Percentiles rank a stretch among this genome's conserved stretches.
Evolutionary conservation across 2,329 filamentous ascomycete species (phyloP).

Genomic region (Bertia moriformis): DNA sequence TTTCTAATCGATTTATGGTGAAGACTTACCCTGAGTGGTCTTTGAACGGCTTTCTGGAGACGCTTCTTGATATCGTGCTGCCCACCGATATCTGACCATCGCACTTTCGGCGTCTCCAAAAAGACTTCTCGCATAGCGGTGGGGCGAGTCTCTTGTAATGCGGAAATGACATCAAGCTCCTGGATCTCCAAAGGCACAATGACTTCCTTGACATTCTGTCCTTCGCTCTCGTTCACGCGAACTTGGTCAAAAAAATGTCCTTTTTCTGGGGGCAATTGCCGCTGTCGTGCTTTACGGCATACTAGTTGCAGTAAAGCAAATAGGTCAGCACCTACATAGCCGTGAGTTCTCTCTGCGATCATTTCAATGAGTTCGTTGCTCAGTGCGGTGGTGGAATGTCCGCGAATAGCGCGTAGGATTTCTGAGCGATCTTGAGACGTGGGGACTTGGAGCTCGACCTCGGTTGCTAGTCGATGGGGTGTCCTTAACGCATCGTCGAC

Average conservation of each 20-base stretch:
- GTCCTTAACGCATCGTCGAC: slow-evolving; percentile 37
- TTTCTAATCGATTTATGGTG: background rate
- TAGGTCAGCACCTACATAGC: slow-evolving; percentile 47
- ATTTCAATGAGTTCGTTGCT: slow-evolving; percentile 21
- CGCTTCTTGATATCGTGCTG: slow-evolving; percentile 38
- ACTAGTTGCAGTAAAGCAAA: slow-evolving; percentile 31
- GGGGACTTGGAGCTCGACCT: slow-evolving; percentile 47
- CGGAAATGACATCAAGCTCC: slow-evolving; percentile 28
- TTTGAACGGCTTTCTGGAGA: slow-evolving; percentile 11
- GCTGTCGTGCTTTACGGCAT: slow-evolving; percentile 10
- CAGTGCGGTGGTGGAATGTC: slow-evolving; percentile 13
- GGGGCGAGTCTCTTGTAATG: slow-evolving; percentile 41
- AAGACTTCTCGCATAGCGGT: slow-evolving; percentile 53
- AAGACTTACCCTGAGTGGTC: slow-evolving; percentile 9
- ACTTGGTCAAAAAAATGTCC: background rate
- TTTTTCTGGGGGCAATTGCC: too few species aligned
- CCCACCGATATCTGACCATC: slow-evolving; percentile 52
- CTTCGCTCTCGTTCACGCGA: too few species aligned
- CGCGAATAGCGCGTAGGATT: slow-evolving; percentile 33
- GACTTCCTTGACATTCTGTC: background rate
- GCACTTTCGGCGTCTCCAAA: slow-evolving; percentile 48
- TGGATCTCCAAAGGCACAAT: slow-evolving; percentile 4
- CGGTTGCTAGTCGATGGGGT: slow-evolving; percentile 29
- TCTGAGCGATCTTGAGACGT: slow-evolving; percentile 36
- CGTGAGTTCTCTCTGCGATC: slow-evolving; percentile 42